phyloP scores from a whole-genome alignment of 176 grass and related monocot genomes.

The Calamus simplicifolius region DNA sequence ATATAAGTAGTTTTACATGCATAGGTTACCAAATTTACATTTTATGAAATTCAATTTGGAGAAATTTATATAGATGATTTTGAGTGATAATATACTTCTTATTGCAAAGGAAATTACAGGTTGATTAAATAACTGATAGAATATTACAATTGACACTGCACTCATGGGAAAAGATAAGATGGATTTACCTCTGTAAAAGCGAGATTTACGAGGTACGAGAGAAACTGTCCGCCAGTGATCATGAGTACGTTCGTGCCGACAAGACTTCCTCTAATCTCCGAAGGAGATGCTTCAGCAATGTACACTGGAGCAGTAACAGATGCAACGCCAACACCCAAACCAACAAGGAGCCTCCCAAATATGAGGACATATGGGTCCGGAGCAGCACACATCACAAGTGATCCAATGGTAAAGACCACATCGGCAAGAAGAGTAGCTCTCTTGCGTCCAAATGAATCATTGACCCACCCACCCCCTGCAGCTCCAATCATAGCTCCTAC shows the following conservation, averaged over 20 bases:
- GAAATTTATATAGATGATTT: too few species aligned
- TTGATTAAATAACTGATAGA: too few species aligned
- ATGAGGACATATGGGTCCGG: constrained; percentile 64
- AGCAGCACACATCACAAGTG: constrained; percentile 75
- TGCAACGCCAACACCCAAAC: constrained; percentile 76
- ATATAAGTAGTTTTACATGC: too few species aligned
- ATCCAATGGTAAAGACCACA: constrained; percentile 68
- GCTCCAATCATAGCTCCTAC: constrained; percentile 85
- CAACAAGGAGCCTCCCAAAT: constrained; percentile 76
- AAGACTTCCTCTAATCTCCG: constrained; percentile 87
- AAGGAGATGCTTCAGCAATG: constrained; percentile 83
- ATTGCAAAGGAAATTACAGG: too few species aligned
- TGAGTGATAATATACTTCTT: too few species aligned
- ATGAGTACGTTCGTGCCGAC: constrained; percentile 89
- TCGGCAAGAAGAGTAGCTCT: constrained; percentile 89
- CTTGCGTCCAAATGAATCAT: constrained; percentile 75
- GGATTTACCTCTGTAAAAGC: constrained; percentile 78
- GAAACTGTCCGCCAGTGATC: constrained; percentile 96
- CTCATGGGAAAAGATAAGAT: neutral
- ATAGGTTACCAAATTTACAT: too few species aligned
- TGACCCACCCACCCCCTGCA: constrained; percentile 79
- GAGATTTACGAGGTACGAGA: constrained; percentile 95
- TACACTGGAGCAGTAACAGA: constrained; percentile 90
- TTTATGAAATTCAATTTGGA: too few species aligned
- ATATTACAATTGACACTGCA: too few species aligned